Evolutionary conservation across 78 protist genomes (phyloP), one percentile per base, ranked within the genome.

Genomic region (Monocercomonoides exilis): DNA sequence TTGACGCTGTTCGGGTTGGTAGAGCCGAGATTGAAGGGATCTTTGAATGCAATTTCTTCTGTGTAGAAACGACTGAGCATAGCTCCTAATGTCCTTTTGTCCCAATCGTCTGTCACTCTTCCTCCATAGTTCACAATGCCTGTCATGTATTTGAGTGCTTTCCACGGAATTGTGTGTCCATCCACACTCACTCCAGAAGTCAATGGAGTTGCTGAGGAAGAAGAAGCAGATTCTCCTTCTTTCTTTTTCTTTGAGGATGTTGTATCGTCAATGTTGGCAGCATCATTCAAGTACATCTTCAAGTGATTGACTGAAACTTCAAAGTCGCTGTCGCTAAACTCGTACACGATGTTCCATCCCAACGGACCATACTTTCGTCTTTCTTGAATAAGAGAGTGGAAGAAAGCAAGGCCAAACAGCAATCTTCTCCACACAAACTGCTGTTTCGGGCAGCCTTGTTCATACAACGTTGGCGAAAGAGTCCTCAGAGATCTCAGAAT

Each of bases 61-160:
- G n/a, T 36, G 33, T 44, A 33, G 87, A 0, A 81, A 0, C 1
- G 41, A 2, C 1, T 36, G 44, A 92, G 93, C 1, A 77, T 77
- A 21, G 81, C 2, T 36, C 36, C 41, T 3, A 92, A 11, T 43
- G 46, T 38, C 2, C 95, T 82, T n/a, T 92, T 82, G 80, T 93
- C 95, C 86, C 88, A 64, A 33, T 90, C 93, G 29, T 93, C 94
- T 2, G 95, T 93, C 5, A 93, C 92, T 29, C 95, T 89, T 5
- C 95, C 95, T 4, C 95, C 95, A 91, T 93, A 92, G 82, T 88
- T 84, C 38, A 79, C 82, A 21, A 33, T 79, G 11, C 82, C 82
- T 4, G 82, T 79, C 82, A 79, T 79, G 82, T 79, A 79, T 33
- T 32, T 29, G 82, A 79, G 82, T 5, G 82, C 82, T 41, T 79